Evolutionary conservation across 73 alveolate species (phyloP), one percentile per base, ranked within the genome.

Genomic region (Tetrahymena thermophila): DNA sequence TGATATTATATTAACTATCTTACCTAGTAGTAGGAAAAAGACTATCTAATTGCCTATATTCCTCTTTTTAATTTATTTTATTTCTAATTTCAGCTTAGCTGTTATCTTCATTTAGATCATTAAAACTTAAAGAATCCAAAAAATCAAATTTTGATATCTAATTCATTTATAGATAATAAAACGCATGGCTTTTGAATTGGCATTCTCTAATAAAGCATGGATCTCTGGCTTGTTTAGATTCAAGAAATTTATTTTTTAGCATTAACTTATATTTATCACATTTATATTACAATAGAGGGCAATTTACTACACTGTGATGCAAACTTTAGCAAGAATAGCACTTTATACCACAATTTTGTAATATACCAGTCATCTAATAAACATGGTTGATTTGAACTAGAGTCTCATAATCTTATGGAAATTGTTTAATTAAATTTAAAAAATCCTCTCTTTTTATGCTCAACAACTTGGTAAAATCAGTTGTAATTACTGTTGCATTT

Each of bases 401-500:
- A 1, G 56, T 50, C 35, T 95, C 97, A 55, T 95, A 95, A 37
- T 95, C 97, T 28, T 40, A 35, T 28, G 93, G 37, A 95, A 35
- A 84, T 16, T 35, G n/a, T 35, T 89, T 50, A 11, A 95, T 35
- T 25, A 95, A 84, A 44, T 34, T 43, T 43, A 95, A 85, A 37
- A 95, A 89, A 14, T 37, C 58, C 35, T 95, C 55, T 56, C 97
- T 85, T 16, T 44, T 93, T 15, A 95, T 95, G 35, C 93, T 85
- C 58, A 85, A 44, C 9, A 96, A 96, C 44, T 97, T 96, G 40
- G 98, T 93, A 93, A 97, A 94, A 17, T 95, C 96, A 38, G 85
- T 96, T 13, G 97, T 94, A 84, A 96, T 94, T 25, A 97, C 98
- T 9, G 97, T 93, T 0, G 97, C 98, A 57, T 96, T 93, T 94